Base-by-base conservation (phyloP, 1,284 basidiomycete species). In the Trichosporon sp. region DNA sequence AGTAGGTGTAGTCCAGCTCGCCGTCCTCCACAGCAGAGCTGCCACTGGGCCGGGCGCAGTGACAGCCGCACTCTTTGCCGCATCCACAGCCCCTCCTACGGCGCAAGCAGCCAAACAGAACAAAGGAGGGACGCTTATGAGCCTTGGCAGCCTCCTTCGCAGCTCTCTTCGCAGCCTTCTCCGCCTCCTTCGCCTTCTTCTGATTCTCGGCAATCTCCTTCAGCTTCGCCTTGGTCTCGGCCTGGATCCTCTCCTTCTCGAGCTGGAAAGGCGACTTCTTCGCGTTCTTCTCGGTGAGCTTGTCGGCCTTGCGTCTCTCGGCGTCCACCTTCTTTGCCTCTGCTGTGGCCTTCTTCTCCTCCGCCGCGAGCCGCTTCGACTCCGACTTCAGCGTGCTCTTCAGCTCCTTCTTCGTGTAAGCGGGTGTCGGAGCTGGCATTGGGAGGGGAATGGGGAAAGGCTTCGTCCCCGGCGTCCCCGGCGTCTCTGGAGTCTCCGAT, bases 1-100 rank as follows among this genome's bases (percentile, higher is more conserved):
- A 80, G 68, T 80, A 80, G 11, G 73, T 73, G 8, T 67, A 62
- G 68, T 60, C 78, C 75, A 31, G 75, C 68, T 80, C 76, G 67
- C 21, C 27, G 1, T 32, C 78, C 75, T 32, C 76, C 68, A 76
- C 77, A 77, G 56, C 68, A 58, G 25, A 58, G 25, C 38, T 23
- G 25, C 53, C 64, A 66, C 18, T 21, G 47, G 12, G 58, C 35
- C 8, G 69, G 12, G 47, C 15, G 34, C 21, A 53, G 0, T 29
- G 64, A 29, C 42, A 23, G 3, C 15, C 27, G 27, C 56, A 60
- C 15, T 31, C 56, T n/a, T 23, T 60, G 12, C 27, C 29, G 18
- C 56, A 60, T 6, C 29, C 56, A n/a, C 56, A 32, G 1, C 9
- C 27, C 21, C 18, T n/a, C 3, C 35, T 21, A 11, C 18, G 31